Conservation (phyloP, 192 early-diverging fungal genomes). For the Thamnidium elegans region DNA sequence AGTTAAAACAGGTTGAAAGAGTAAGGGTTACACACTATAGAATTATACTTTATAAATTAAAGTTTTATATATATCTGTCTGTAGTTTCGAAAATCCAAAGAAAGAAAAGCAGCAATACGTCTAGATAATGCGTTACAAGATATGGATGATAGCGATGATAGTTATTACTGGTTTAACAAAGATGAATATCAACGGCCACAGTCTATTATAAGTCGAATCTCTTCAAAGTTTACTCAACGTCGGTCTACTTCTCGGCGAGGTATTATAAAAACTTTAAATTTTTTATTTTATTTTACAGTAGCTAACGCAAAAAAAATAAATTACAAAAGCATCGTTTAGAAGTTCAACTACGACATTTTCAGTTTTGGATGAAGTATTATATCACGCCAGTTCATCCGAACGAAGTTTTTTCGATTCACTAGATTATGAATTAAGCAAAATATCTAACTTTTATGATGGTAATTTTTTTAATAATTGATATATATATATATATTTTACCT, state of each 20-base stretch:
- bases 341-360: slow-evolving; percentile 9
- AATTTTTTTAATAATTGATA: background rate
- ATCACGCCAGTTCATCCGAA: slow-evolving; percentile 35
- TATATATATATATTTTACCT: background rate
- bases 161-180: background rate
- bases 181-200: background rate
- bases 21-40: slow-evolving; percentile 14
- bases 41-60: too few relatives aligned
- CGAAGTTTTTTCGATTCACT: slow-evolving; percentile 41
- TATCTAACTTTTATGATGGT: slow-evolving; percentile 46
- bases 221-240: background rate
- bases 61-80: too few relatives aligned
- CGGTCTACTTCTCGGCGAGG: slow-evolving; percentile 9
- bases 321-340: slow-evolving; percentile 15
- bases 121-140: slow-evolving; percentile 18
- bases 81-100: slow-evolving; percentile 15
- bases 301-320: background rate
- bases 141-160: slow-evolving; percentile 3
- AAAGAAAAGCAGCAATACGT: slow-evolving; percentile 12
- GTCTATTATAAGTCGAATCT: background rate
- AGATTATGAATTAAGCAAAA: slow-evolving; percentile 42
- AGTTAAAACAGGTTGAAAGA: slow-evolving; percentile 42
- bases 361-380: slow-evolving; percentile 26
- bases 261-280: background rate
- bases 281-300: background rate